phyloP scores from a whole-genome alignment of 2,329 filamentous ascomycete species.

The Aspergillus ochraceus region DNA sequence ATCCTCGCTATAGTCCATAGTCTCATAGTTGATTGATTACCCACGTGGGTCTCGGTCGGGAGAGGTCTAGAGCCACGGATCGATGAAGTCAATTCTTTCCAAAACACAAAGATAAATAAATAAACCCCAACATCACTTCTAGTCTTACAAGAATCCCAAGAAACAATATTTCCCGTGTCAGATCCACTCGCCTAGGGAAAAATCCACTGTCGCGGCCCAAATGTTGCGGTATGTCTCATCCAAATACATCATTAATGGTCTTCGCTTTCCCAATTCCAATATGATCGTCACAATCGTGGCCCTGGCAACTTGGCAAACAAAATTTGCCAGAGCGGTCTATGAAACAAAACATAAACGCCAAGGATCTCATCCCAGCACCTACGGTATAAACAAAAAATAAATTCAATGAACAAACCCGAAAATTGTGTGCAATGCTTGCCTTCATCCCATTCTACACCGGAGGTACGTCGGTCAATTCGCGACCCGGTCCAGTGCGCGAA shows the following conservation, averaged over 20 bases:
- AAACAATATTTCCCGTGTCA: neutral
- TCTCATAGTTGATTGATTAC: too few species aligned
- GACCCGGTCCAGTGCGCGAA: constrained; percentile 13
- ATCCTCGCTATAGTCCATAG: neutral
- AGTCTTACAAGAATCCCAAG: neutral
- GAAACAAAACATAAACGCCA: neutral
- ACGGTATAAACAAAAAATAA: neutral
- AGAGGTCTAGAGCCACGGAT: constrained; percentile 10
- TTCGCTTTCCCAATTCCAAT: neutral
- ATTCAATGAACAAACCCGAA: neutral
- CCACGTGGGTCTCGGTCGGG: constrained; percentile 5
- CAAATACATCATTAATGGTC: neutral
- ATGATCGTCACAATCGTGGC: constrained; percentile 8
- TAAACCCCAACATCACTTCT: neutral
- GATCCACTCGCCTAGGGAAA: neutral
- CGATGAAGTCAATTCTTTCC: neutral
- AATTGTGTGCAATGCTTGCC: neutral
- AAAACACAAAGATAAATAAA: neutral
- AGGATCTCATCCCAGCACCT: neutral
- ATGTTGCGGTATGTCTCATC: neutral
- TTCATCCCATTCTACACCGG: neutral
- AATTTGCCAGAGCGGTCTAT: neutral
- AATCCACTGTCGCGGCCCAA: neutral
- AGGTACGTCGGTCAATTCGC: constrained; percentile 21
- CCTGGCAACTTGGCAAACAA: neutral